Evolutionary conservation across 192 early-diverging fungal species (phyloP).

Genomic region (Backusella mclennaniae): DNA sequence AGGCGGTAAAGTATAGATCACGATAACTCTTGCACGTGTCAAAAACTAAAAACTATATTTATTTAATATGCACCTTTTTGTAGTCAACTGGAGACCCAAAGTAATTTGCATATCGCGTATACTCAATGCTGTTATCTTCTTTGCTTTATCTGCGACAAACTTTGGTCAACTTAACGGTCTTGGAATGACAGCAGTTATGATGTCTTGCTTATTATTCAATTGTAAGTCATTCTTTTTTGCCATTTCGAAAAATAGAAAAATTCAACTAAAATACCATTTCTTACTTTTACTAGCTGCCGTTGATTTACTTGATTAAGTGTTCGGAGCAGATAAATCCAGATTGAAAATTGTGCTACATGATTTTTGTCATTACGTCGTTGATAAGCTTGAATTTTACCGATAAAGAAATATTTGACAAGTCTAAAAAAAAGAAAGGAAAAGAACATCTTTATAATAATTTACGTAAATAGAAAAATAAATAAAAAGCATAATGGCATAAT

Average conservation of each 20-base stretch:
- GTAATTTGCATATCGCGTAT: constrained; percentile 27
- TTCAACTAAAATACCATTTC: not conserved
- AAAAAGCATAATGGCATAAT: not conserved
- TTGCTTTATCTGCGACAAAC: constrained; percentile 20
- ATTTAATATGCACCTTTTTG: not conserved
- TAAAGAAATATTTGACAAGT: not conserved
- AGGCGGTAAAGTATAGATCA: constrained; percentile 4
- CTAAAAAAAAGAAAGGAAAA: not conserved
- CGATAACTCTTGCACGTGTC: not conserved
- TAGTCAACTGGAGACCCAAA: constrained; percentile 16
- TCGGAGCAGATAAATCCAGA: not conserved
- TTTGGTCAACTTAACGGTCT: constrained; percentile 23
- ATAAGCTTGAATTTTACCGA: constrained; percentile 2
- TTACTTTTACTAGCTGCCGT: constrained; percentile 15
- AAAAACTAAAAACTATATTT: not conserved
- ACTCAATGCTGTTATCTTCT: constrained; percentile 33
- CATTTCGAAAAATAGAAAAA: not conserved
- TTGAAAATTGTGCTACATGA: not conserved
- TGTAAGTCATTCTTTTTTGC: constrained; percentile 25
- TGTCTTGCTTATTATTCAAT: constrained; percentile 28
- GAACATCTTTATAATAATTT: not conserved
- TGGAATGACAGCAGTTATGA: constrained; percentile 25
- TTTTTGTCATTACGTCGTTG: constrained; percentile 12
- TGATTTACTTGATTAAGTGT: constrained; percentile 25
- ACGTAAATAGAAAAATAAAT: not conserved